A percentile compares a stretch with the other conserved stretches of the same genome.
These are phyloP conservation scores for Colletotrichum trifolii DNA, from an alignment of 2,329 filamentous ascomycete genomes.

Conservation along the genomic window DNA sequence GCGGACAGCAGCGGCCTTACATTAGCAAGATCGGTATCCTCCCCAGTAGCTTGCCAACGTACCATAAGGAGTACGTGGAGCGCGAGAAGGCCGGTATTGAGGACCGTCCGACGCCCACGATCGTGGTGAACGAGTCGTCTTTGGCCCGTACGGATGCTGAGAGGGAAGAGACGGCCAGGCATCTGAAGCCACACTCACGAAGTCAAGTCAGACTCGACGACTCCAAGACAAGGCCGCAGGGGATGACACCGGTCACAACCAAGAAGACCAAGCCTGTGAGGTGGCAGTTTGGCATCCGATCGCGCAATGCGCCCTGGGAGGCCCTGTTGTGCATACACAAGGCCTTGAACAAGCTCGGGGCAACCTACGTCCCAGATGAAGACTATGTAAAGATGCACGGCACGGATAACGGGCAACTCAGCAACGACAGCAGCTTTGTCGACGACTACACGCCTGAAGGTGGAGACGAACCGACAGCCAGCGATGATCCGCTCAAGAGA, in stretches of 20 bases:
- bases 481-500: constrained; percentile 66
- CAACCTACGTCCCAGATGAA: constrained; percentile 82
- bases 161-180: constrained; percentile 82
- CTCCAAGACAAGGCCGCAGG: constrained; percentile 67
- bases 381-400: constrained; percentile 63
- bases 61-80: constrained; percentile 92
- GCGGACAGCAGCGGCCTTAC: constrained; percentile 63
- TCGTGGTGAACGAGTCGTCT: constrained; percentile 59
- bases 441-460: constrained; percentile 51
- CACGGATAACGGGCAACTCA: constrained; percentile 53
- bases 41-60: constrained; percentile 88
- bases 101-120: constrained; percentile 53
- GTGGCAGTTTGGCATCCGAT: constrained; percentile 98
- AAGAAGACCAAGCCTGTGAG: constrained; percentile 85
- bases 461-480: constrained; percentile 50
- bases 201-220: constrained; percentile 77
- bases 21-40: constrained; percentile 91
- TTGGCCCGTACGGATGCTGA: constrained; percentile 74
- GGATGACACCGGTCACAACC: constrained; percentile 69
- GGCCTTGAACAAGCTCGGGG: constrained; percentile 86
- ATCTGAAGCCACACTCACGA: constrained; percentile 86
- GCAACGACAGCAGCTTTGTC: constrained; percentile 54
- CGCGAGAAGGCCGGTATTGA: constrained; percentile 68
- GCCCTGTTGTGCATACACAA: constrained; percentile 96
- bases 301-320: constrained; percentile 92